Evolutionary conservation across 1,284 basidiomycete species (phyloP), one percentile per base, ranked within the genome.

Genomic region (Afroboletus lepidellus): DNA sequence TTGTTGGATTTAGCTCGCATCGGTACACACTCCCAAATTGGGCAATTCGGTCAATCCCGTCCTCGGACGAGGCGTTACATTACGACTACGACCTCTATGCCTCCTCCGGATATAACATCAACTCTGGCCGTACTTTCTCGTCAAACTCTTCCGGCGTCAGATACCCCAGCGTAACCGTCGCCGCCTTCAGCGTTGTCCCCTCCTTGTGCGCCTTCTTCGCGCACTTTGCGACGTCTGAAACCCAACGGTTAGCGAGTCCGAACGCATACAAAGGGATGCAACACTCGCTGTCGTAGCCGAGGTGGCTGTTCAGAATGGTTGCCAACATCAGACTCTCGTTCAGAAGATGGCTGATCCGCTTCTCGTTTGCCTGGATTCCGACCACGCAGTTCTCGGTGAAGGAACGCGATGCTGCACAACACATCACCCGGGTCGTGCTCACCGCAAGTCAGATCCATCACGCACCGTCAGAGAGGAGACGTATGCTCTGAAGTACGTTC

Each of bases 201-300:
- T 99, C 94, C 73, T 91, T 94, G 81, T 99, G 97, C 15, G 97
- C 97, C 74, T 99, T 99, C 83, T 99, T 99, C 37, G 97, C 97
- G 61, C 92, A 94, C 73, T 93, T 95, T 47, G 97, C 97, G 41
- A 98, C 96, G 73, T 97, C 93, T 94, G 66, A 38, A 54, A 48
- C 53, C 23, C 43, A 18, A 46, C 15, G 23, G 23, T 65, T 30
- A 58, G 47, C 47, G 51, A 56, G n/a, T 27, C 50, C 13, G 38
- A 25, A 20, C 30, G 15, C 30, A 29, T 2, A 21, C 1, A n/a
- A 44, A 53, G 30, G n/a, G 46, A 48, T 13, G 36, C 30, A 37
- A 50, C 51, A 84, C 92, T 74, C 63, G 92, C 91, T 96, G 76
- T 97, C 94, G 71, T 96, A 97, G 55, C 94, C 94, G 53, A 97